A percentile compares a stretch with the other conserved stretches of the same genome.
phyloP scores from a whole-genome alignment of 2,329 filamentous ascomycete genomes.

The Bretziella fagacearum region DNA sequence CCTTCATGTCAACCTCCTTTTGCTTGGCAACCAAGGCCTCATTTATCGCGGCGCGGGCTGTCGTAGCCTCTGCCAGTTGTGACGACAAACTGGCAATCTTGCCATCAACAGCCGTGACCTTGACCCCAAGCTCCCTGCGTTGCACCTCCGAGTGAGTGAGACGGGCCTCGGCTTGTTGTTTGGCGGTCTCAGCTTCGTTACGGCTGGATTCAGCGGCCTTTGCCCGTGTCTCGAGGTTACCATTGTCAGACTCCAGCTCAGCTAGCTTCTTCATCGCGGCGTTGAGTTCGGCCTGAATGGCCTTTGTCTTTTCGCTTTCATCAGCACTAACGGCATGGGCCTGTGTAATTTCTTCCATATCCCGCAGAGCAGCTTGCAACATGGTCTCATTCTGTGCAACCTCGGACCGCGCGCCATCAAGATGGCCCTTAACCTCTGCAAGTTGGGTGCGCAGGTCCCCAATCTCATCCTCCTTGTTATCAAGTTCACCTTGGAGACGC shows the following conservation, averaged over 20 bases:
- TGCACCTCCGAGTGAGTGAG: slow-evolving; percentile 11
- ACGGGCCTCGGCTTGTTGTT: slow-evolving; percentile 11
- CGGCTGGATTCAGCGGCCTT: slow-evolving; percentile 13
- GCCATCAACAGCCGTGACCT: slow-evolving; percentile 18
- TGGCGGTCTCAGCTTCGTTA: slow-evolving; percentile 15
- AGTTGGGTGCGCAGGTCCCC: slow-evolving; percentile 14
- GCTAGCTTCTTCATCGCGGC: slow-evolving; percentile 23
- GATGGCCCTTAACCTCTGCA: slow-evolving; percentile 14
- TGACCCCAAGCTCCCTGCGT: slow-evolving; percentile 15
- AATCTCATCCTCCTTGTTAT: slow-evolving; percentile 15
- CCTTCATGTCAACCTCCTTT: slow-evolving; percentile 25
- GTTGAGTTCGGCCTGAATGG: slow-evolving; percentile 28
- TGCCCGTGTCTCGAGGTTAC: slow-evolving; percentile 12
- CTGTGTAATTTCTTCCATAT: slow-evolving; percentile 16
- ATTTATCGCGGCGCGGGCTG: slow-evolving; percentile 25
- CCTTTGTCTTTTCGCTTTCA: slow-evolving; percentile 16
- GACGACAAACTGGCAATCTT: slow-evolving; percentile 24
- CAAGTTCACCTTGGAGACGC: slow-evolving; percentile 13
- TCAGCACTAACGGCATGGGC: slow-evolving; percentile 15
- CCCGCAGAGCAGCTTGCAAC: slow-evolving; percentile 18
- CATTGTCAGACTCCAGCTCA: slow-evolving; percentile 24
- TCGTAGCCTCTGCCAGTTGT: slow-evolving; percentile 22
- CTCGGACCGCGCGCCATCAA: slow-evolving; percentile 14
- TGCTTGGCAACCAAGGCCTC: slow-evolving; percentile 24
- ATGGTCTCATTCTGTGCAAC: slow-evolving; percentile 18